Conservation (phyloP, 345 rosid species). For the Arabidopsis arenosa region DNA sequence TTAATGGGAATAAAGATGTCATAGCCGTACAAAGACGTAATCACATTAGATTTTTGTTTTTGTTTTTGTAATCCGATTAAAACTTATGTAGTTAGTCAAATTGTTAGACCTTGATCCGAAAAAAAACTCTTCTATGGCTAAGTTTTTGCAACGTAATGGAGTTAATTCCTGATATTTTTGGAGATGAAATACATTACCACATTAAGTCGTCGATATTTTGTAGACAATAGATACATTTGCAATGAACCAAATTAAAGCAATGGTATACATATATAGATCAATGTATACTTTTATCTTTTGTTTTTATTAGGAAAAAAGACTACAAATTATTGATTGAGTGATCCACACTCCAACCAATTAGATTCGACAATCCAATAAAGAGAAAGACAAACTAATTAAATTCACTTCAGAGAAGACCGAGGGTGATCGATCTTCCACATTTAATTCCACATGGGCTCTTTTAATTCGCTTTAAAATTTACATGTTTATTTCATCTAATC, state of each 20-base stretch:
- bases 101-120: not conserved
- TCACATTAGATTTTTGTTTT: not conserved
- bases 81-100: not conserved
- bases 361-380: constrained; percentile 35
- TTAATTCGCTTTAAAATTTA: not conserved
- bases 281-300: not conserved
- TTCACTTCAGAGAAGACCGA: constrained; percentile 10
- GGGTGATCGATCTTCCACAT: not conserved
- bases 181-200: too few relatives aligned
- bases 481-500: not conserved
- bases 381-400: constrained; percentile 25
- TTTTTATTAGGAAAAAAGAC: not conserved
- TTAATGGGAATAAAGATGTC: not conserved
- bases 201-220: too few relatives aligned
- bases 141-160: not conserved
- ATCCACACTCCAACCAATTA: constrained; percentile 20
- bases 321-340: constrained; percentile 5
- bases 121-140: not conserved
- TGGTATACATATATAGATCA: too few relatives aligned
- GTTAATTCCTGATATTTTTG: too few relatives aligned
- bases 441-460: constrained; percentile 25
- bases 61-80: not conserved
- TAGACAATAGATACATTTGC: too few relatives aligned
- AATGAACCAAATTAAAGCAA: too few relatives aligned
- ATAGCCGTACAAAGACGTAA: not conserved